Percentiles rank a stretch among this genome's conserved stretches.
phyloP scores from a whole-genome alignment of 306 rosid species.

The barrel medic (Medicago truncatula) region MtrunA17r5.0-ANR NC_053048.1:23395501-23396000 shows the following conservation, averaged over 20 bases:
- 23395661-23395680: background rate
- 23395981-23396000: slow-evolving; percentile 36
- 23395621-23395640: too few relatives aligned
- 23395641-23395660: too few relatives aligned
- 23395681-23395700: background rate
- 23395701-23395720: background rate
- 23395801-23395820: slow-evolving; percentile 37
- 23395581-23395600: too few relatives aligned
- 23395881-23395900: background rate
- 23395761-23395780: slow-evolving; percentile 4
- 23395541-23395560: too few relatives aligned
- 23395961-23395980: slow-evolving; percentile 36
- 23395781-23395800: slow-evolving; percentile 31
- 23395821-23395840: slow-evolving; percentile 41
- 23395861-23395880: slow-evolving; percentile 32
- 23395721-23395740: too few relatives aligned
- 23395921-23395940: slow-evolving; percentile 49
- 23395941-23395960: slow-evolving; percentile 44
- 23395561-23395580: too few relatives aligned
- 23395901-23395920: background rate
- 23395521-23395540: too few relatives aligned
- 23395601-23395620: too few relatives aligned
- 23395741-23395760: background rate
- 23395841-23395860: slow-evolving; percentile 42
- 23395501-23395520: too few relatives aligned